A percentile compares a stretch with the other conserved stretches of the same genome.
Evolutionary conservation across 305 asterid genomes (phyloP).

Genomic region (Fraxinus velutina): DNA sequence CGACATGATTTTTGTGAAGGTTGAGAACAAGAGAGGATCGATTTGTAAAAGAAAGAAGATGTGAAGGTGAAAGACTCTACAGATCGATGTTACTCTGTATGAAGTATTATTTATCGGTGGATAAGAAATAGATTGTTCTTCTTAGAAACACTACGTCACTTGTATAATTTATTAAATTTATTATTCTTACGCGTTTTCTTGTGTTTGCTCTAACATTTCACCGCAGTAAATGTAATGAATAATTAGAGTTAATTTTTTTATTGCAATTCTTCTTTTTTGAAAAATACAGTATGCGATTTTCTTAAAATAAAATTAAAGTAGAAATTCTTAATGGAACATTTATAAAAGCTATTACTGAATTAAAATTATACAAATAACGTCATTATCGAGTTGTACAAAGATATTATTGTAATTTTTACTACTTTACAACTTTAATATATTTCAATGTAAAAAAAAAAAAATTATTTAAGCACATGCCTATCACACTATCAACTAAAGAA

Average conservation of each 20-base stretch:
- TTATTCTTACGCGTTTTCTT: not conserved
- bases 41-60: not conserved
- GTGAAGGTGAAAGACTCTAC: not conserved
- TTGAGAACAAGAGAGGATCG: not conserved
- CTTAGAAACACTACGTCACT: not conserved
- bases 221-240: not conserved
- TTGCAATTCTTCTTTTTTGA: not conserved
- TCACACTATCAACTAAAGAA: too few species aligned
- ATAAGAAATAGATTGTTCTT: too few species aligned
- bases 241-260: too few species aligned
- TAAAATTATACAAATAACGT: not conserved
- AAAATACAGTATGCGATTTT: not conserved
- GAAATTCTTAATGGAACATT: not conserved
- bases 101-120: not conserved
- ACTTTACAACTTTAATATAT: too few species aligned
- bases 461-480: not conserved
- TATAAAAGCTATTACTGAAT: not conserved
- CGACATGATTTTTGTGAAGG: not conserved
- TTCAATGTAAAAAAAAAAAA: too few species aligned
- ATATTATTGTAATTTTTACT: not conserved
- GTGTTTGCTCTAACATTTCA: not conserved
- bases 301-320: not conserved
- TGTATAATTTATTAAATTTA: too few species aligned
- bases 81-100: not conserved
- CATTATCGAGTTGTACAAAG: not conserved